Base-by-base conservation (phyloP, 1,139 yeast species). In the Saccharomyces uvarum region DNA sequence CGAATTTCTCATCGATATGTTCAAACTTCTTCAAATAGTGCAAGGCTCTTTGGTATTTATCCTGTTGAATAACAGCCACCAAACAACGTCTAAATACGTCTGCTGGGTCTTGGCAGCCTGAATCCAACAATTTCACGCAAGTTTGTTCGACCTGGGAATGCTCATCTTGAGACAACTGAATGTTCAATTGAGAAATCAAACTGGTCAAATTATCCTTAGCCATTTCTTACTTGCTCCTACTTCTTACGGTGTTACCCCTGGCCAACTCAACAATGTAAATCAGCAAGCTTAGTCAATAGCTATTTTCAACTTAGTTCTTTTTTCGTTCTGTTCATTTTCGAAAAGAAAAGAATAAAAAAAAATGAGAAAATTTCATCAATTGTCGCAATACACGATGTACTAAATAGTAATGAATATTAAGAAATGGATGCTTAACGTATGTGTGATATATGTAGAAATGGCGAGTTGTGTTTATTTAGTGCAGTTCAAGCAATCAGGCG, bases 31-130 rank as follows among this genome's bases (percentile, higher is more conserved):
- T 64, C 49, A 84, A 68, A 42, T 83, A 64, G 52, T 77, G 74
- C 28, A 73, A 68, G 0, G 91, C 95, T 54, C 76, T 73, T 53
- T 72, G 71, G 67, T 86, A 88, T 61, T 77, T 77, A 66, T 89
- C 97, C 63, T 84, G 75, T 64, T 86, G 83, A 68, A 88, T 85
- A 63, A 86, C 73, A 1, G 96, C 82, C 5, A 84, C 84, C 46
- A 88, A 70, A 63, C 84, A 82, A 60, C 84, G 77, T 62, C 78
- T 81, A 61, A 83, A 51, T 3, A 61, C 60, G 9, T 53, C 56
- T 14, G 54, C 63, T 61, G 84, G 86, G 48, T 77, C 69, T 44
- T 77, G 71, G 19, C 76, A 70, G 52, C 72, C 70, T 28, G 53
- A 57, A 29, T 70, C 68, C 54, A 82, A 69, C 46, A 78, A 72